Base-by-base conservation (phyloP, 2,329 filamentous ascomycete species). In the Ascomycota sp. region DNA sequence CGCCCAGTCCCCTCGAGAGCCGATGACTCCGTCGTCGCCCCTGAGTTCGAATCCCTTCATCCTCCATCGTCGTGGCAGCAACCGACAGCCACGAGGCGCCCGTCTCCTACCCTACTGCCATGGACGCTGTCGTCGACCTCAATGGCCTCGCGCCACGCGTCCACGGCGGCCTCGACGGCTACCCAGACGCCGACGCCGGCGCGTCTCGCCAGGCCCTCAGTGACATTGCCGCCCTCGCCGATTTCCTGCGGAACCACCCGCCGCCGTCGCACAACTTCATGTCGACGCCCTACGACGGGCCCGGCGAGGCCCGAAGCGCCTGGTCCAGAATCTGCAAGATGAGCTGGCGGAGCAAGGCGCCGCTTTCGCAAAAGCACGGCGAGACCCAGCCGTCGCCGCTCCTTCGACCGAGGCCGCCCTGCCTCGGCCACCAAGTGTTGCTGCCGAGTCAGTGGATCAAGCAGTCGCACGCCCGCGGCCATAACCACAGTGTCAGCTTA, bases 371-470 rank as follows among this genome's bases (percentile, higher is more conserved):
- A n/a, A n/a, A n/a, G n/a, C n/a, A n/a, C n/a, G n/a, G n/a, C 66
- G 66, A 7, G 65, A 72, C 40, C 61, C 60, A 17, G 65, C 65
- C 9, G 53, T 72, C 10, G 60, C 63, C 4, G 61, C 63, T 7
- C 61, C 48, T 23, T 71, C 65, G 0, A 61, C 46, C 6, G 57
- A 52, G 3, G 67, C 67, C 2, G 53, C 66, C 40, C 55, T 15
- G n/a, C 13, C 4, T 11, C 4, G 4, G 13, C 9, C 17, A 10
- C 17, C 17, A 12, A 4, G 12, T 20, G 21, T 11, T 29, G 15
- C 24, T 19, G 6, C 26, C 10, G 6, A 21, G 27, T 9, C 32
- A 29, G 7, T 28, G 33, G 17, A 28, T 12, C 15, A 28, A 9
- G 5, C 29, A n/a, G n/a, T n/a, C 31, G 20, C 27, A 31, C 8